Percentiles rank a stretch among this genome's conserved stretches.
Conservation (phyloP, 23 red algal genomes). For the Gracilaria caudata region DNA sequence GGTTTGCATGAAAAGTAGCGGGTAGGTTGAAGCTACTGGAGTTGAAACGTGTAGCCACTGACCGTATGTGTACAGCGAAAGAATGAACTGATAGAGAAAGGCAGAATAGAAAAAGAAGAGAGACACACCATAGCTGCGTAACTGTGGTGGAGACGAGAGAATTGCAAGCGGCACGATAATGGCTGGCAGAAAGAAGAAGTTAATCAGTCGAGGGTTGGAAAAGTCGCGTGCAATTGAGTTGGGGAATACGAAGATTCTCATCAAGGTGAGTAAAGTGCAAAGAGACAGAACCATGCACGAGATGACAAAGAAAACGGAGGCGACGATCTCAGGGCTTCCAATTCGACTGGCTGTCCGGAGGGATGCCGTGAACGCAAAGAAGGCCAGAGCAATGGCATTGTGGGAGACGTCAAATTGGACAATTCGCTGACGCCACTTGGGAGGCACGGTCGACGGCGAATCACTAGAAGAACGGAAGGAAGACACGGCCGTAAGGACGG, state of each 20-base stretch:
- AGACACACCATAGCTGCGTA: background rate
- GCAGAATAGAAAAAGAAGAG: background rate
- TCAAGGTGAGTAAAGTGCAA: background rate
- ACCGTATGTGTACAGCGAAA: conserved; percentile 11
- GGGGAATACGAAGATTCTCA: background rate
- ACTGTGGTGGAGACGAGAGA: background rate
- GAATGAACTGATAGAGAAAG: conserved; percentile 7
- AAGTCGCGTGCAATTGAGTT: conserved; percentile 3
- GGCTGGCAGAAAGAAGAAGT: conserved; percentile 38
- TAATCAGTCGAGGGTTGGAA: conserved; percentile 18
- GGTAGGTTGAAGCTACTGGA: background rate
- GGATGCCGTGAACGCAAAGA: conserved; percentile 23
- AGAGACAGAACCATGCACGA: conserved; percentile 9
- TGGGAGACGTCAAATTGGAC: conserved; percentile 34
- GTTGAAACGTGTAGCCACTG: conserved; percentile 31
- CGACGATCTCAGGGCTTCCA: background rate
- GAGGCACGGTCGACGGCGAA: background rate
- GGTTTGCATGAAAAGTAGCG: conserved; percentile 44
- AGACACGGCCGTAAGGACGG: background rate
- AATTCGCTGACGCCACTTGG: background rate
- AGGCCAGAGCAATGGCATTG: conserved; percentile 28
- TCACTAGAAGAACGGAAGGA: background rate
- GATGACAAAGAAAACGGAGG: background rate
- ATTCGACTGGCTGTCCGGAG: conserved; percentile 2
- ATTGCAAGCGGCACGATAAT: conserved; percentile 1